A percentile compares a stretch with the other conserved stretches of the same genome.
Evolutionary conservation across 1,284 basidiomycete genomes (phyloP).

Genomic region (Puccinia novopanici): DNA sequence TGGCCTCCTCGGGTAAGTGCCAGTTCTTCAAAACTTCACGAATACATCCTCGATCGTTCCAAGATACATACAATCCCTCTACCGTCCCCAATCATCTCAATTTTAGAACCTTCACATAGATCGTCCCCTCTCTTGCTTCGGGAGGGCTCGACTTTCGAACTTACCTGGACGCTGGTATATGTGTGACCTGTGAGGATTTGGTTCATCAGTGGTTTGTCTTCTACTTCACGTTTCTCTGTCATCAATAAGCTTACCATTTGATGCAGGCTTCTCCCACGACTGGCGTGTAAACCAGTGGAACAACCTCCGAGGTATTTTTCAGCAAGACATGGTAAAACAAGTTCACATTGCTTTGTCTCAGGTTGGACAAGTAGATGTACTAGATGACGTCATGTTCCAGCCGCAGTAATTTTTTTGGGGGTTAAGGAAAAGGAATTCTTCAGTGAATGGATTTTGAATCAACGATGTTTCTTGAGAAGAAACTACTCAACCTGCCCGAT

Average conservation of each 20-base stretch:
- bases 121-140: neutral
- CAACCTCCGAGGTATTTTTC: conserved; percentile 47
- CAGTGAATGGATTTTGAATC: neutral
- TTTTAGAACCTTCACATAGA: neutral
- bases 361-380: conserved; percentile 48
- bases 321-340: conserved; percentile 50
- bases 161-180: conserved; percentile 51
- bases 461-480: neutral
- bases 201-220: neutral
- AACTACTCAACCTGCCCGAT: conserved; percentile 47
- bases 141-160: neutral
- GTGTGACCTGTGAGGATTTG: conserved; percentile 37
- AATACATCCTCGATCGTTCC: conserved; percentile 80
- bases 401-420: neutral
- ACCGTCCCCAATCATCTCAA: conserved; percentile 7
- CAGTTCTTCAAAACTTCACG: conserved; percentile 72
- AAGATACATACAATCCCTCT: conserved; percentile 68
- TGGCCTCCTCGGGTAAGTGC: conserved; percentile 72
- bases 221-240: neutral
- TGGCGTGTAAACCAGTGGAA: conserved; percentile 49
- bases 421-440: neutral
- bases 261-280: conserved; percentile 51
- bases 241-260: conserved; percentile 27
- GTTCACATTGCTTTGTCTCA: conserved; percentile 50
- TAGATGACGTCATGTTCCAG: conserved; percentile 2